These are phyloP conservation scores for Oemleria cerasiformis DNA, from an alignment of 306 rosid species.

Conservation along the genomic window DNA sequence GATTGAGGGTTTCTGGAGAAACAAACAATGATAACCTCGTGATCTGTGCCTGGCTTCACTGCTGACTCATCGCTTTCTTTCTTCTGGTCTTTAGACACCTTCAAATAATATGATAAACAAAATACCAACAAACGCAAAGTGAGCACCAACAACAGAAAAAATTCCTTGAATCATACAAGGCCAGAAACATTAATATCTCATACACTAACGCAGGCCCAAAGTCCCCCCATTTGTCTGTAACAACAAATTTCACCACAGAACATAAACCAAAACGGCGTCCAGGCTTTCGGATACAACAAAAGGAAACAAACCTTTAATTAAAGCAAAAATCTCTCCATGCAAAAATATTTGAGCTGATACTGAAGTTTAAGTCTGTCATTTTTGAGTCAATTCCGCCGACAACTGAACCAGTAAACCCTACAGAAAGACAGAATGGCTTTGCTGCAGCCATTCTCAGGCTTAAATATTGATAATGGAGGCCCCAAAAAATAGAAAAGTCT, in stretches of 20 bases:
- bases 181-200: background rate
- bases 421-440: background rate
- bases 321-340: too few relatives aligned
- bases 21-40: conserved; percentile 62
- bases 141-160: conserved; percentile 10
- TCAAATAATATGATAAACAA: conserved; percentile 25
- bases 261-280: background rate
- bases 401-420: background rate
- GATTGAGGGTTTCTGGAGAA: conserved; percentile 21
- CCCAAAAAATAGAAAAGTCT: background rate
- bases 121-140: conserved; percentile 23
- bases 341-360: background rate
- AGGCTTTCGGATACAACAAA: too few relatives aligned
- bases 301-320: too few relatives aligned
- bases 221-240: background rate
- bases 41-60: conserved; percentile 57
- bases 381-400: background rate
- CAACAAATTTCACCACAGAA: background rate
- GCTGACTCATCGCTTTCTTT: conserved; percentile 52
- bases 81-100: conserved; percentile 54
- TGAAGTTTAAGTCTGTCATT: background rate
- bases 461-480: background rate
- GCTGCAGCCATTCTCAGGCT: background rate
- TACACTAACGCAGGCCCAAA: background rate
- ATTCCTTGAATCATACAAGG: background rate